These are phyloP conservation scores for Linum lewisii DNA, from an alignment of 345 rosid genomes.

Conservation along the genomic window DNA sequence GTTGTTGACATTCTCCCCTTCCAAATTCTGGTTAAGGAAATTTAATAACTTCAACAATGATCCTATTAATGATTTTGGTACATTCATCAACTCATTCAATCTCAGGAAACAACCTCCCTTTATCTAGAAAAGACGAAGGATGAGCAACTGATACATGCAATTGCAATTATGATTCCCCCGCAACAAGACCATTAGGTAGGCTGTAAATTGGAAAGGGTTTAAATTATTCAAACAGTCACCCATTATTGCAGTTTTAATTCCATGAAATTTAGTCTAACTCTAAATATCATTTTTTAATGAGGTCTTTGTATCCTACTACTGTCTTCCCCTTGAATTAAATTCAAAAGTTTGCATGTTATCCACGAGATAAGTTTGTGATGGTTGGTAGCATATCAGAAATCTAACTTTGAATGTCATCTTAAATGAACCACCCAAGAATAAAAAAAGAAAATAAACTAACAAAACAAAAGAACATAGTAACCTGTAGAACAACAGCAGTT, in stretches of 20 bases:
- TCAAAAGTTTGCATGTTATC: too few species aligned
- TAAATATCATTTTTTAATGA: too few species aligned
- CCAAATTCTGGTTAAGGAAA: background rate
- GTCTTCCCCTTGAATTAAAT: too few species aligned
- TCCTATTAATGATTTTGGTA: background rate
- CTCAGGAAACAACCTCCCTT: background rate
- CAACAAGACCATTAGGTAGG: background rate
- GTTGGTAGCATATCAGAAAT: too few species aligned
- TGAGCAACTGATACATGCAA: background rate
- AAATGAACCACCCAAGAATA: background rate
- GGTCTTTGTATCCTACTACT: too few species aligned
- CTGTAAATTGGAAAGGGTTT: too few species aligned
- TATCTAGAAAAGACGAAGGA: background rate
- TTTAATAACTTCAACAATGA: background rate
- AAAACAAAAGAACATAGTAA: slow-evolving; percentile 8
- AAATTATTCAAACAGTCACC: too few species aligned
- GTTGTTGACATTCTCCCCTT: background rate
- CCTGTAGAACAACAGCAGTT: slow-evolving; percentile 98
- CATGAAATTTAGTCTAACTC: too few species aligned
- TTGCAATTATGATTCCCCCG: background rate
- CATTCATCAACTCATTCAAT: background rate
- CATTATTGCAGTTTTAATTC: too few species aligned
- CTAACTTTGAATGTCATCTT: background rate
- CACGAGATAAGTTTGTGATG: too few species aligned
- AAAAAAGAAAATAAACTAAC: background rate